A percentile compares a stretch with the other conserved stretches of the same genome.
Conservation (phyloP, 768 basidiomycete genomes). For the Tulasnella sp. region DNA sequence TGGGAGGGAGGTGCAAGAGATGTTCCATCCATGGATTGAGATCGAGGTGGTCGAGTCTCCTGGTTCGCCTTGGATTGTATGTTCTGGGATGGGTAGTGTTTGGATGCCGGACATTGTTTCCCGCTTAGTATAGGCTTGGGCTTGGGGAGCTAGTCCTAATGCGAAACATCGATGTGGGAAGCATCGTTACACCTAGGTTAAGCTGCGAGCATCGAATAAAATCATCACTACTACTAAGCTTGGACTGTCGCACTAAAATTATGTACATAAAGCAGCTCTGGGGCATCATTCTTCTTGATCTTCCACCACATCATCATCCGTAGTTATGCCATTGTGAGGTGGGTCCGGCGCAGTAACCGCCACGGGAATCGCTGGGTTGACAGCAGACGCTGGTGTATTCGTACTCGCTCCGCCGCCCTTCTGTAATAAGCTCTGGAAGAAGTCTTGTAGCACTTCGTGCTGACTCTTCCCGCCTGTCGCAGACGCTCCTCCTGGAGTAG, state of each 20-base stretch:
- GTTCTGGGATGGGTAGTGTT: conserved; percentile 1
- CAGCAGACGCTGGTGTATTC: neutral
- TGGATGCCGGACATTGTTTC: too few species aligned
- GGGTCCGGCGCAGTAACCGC: neutral
- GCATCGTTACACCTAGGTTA: too few species aligned
- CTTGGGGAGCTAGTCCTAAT: too few species aligned
- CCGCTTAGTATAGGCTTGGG: too few species aligned
- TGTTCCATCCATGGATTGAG: conserved; percentile 52
- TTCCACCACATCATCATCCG: neutral
- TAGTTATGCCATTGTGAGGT: neutral
- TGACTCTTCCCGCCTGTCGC: conserved; percentile 39
- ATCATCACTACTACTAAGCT: too few species aligned
- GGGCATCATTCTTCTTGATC: too few species aligned
- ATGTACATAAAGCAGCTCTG: too few species aligned
- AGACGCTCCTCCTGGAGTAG: neutral
- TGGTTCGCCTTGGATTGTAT: neutral
- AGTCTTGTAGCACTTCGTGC: conserved; percentile 66
- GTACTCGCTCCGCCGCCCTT: conserved; percentile 36
- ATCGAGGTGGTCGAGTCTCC: conserved; percentile 38
- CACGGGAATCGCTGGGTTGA: neutral
- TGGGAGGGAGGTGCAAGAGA: conserved; percentile 59
- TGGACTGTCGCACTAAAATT: too few species aligned
- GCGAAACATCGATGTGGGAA: too few species aligned
- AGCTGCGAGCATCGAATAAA: too few species aligned
- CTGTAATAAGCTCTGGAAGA: conserved; percentile 73